A percentile compares a stretch with the other conserved stretches of the same genome.
Evolutionary conservation across 2,329 filamentous ascomycete species (phyloP).

Genomic region (Pseudopithomyces maydicus): DNA sequence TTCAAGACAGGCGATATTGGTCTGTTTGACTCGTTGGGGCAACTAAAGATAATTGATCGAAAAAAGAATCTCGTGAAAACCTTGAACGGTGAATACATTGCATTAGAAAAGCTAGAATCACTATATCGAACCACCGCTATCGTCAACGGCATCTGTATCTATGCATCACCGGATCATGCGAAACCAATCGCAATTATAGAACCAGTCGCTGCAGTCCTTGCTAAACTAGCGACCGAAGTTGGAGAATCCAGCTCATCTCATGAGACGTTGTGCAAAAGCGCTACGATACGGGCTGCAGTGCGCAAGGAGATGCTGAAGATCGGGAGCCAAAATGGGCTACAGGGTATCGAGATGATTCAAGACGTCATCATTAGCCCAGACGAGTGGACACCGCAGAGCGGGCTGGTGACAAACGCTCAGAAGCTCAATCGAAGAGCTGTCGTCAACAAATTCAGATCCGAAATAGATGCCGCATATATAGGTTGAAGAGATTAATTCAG

Average conservation of each 20-base stretch:
- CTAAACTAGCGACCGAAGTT: conserved; percentile 66
- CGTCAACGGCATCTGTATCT: conserved; percentile 85
- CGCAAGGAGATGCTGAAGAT: conserved; percentile 71
- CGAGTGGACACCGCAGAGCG: conserved; percentile 85
- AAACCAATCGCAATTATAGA: conserved; percentile 85
- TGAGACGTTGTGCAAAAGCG: conserved; percentile 71
- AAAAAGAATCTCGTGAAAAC: conserved; percentile 99
- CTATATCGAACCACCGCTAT: conserved; percentile 81
- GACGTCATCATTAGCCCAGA: conserved; percentile 81
- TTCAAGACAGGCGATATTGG: conserved; percentile 97
- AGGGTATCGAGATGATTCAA: conserved; percentile 73
- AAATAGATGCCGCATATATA: too few relatives aligned
- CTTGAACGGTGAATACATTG: conserved; percentile 93
- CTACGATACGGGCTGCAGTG: conserved; percentile 67
- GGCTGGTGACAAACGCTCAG: too few relatives aligned
- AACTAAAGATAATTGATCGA: conserved; percentile 87
- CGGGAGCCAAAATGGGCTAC: conserved; percentile 69
- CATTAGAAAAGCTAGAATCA: conserved; percentile 91
- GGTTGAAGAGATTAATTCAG: too few relatives aligned
- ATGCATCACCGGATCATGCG: conserved; percentile 74
- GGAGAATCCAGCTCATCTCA: conserved; percentile 65
- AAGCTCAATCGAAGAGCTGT: too few relatives aligned
- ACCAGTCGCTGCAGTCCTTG: conserved; percentile 60
- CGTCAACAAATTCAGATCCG: too few relatives aligned
- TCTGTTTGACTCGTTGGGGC: conserved; percentile 79